These are phyloP conservation scores for Penicillium capsulatum DNA, from an alignment of 2,329 filamentous ascomycete species.

Conservation along the genomic window DNA sequence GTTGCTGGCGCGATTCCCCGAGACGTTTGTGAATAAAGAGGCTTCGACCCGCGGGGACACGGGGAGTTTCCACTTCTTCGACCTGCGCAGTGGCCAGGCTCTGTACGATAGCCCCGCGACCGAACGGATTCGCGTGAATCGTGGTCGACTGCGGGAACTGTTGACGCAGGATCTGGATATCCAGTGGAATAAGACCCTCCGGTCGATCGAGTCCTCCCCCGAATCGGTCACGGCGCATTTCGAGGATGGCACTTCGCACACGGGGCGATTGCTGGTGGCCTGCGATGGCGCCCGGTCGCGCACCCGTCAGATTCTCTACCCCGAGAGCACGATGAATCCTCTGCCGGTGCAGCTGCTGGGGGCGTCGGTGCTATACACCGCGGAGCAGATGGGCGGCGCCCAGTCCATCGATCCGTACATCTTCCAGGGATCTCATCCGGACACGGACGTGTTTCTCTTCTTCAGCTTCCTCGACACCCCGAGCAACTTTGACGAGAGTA, in stretches of 20 bases:
- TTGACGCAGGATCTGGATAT: constrained; percentile 48
- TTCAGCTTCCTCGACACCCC: constrained; percentile 52
- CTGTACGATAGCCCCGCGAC: constrained; percentile 46
- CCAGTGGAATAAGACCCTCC: constrained; percentile 41
- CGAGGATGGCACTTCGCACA: constrained; percentile 43
- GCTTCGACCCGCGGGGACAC: constrained; percentile 47
- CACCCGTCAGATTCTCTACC: constrained; percentile 35
- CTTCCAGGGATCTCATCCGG: constrained; percentile 52
- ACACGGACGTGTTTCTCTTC: constrained; percentile 51
- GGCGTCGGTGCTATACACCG: constrained; percentile 41
- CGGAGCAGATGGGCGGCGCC: constrained; percentile 43
- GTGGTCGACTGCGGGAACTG: constrained; percentile 46
- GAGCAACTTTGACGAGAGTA: constrained; percentile 36
- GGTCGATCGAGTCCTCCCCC: constrained; percentile 30
- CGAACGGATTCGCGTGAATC: constrained; percentile 47
- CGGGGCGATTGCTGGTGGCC: constrained; percentile 47
- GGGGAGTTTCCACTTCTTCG: constrained; percentile 53
- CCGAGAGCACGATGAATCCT: constrained; percentile 30
- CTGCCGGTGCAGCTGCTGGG: constrained; percentile 52
- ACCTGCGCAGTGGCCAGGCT: constrained; percentile 50
- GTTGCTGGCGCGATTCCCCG: constrained; percentile 45
- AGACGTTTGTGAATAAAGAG: constrained; percentile 53
- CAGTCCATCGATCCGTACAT: constrained; percentile 52
- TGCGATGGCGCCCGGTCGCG: constrained; percentile 51
- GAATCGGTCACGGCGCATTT: constrained; percentile 45